Evolutionary conservation across 2,329 filamentous ascomycete genomes (phyloP).

Genomic region (Uncinocarpus reesii): DNA sequence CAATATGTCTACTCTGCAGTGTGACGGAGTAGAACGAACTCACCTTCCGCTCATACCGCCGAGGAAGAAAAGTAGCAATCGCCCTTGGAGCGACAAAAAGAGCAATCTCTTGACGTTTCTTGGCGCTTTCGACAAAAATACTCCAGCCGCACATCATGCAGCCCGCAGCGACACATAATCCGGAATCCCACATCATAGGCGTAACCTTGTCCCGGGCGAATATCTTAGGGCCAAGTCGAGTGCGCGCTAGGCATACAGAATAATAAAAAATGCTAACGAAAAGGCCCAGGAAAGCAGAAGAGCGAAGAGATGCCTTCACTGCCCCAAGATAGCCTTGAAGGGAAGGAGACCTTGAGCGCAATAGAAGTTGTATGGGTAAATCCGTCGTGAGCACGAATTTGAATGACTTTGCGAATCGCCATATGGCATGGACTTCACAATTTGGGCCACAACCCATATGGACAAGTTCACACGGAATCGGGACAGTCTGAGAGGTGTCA

Average conservation of each 20-base stretch:
- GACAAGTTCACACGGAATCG: slow-evolving; percentile 73
- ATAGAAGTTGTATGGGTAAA: slow-evolving; percentile 60
- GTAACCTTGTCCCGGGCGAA: slow-evolving; percentile 47
- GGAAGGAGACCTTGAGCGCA: slow-evolving; percentile 45
- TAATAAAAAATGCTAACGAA: slow-evolving; percentile 80
- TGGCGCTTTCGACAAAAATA: slow-evolving; percentile 58
- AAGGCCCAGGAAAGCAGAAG: slow-evolving; percentile 64
- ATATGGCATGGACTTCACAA: slow-evolving; percentile 57
- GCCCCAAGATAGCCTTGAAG: slow-evolving; percentile 41
- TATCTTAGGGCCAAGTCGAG: slow-evolving; percentile 59
- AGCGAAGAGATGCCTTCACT: slow-evolving; percentile 52
- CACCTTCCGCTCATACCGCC: slow-evolving; percentile 51
- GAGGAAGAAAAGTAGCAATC: slow-evolving; percentile 61
- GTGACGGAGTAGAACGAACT: slow-evolving; percentile 13
- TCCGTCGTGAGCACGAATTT: slow-evolving; percentile 67
- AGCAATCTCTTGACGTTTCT: slow-evolving; percentile 61
- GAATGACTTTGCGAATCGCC: slow-evolving; percentile 59
- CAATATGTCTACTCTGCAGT: slow-evolving; percentile 9
- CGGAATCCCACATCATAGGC: slow-evolving; percentile 48
- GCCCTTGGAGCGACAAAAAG: slow-evolving; percentile 74
- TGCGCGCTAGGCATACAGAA: slow-evolving; percentile 67
- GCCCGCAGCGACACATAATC: slow-evolving; percentile 58
- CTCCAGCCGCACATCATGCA: slow-evolving; percentile 74
- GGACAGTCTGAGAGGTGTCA: slow-evolving; percentile 57
- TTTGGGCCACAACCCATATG: slow-evolving; percentile 66